Base-by-base conservation (phyloP, 352 stramenopile genomes). In the Aphanomyces invadans region DNA sequence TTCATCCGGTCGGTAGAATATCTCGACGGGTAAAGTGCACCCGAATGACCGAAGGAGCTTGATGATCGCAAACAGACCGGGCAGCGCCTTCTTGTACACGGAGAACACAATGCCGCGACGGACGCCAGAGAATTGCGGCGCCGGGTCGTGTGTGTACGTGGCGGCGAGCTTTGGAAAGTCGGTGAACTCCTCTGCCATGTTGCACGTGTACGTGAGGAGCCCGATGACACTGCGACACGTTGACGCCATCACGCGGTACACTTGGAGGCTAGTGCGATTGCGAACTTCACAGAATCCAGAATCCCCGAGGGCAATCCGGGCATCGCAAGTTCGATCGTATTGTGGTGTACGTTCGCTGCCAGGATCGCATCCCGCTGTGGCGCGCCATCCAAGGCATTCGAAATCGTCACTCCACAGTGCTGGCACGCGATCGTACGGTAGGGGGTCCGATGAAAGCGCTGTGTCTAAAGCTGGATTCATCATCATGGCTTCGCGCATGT, bases 1-100 rank as follows among this genome's bases (percentile, higher is more conserved):
- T 73, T 95, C 84, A 61, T 93, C 84, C 4, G 81, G 83, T 10
- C 81, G 78, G 67, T 92, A 93, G 83, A 85, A 95, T 12, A 95
- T 65, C 70, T 95, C 86, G 4, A 95, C 76, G 2, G 86, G 84
- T 9, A 95, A 64, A 38, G 84, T 72, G 26, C 83, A 93, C 32
- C 84, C 84, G 7, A 86, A 68, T n/a, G 25, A n/a, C n/a, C 86
- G 80, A 26, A 95, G 70, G 73, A 90, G 77, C 25, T 80, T 71
- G 73, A 92, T 92, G 3, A 78, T 88, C 45, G 84, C 86, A 68
- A 89, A 95, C 61, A 81, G 81, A 0, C 75, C 86, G 38, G 81
- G 80, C 19, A 95, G 65, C 29, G 92, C 80, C 51, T 86, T 83
- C 56, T 92, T 81, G 73, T 92, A 92, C 49, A 95, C 78, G 62